Conservation (phyloP, 2,329 filamentous ascomycete genomes). For the Trichoderma sp. region DNA sequence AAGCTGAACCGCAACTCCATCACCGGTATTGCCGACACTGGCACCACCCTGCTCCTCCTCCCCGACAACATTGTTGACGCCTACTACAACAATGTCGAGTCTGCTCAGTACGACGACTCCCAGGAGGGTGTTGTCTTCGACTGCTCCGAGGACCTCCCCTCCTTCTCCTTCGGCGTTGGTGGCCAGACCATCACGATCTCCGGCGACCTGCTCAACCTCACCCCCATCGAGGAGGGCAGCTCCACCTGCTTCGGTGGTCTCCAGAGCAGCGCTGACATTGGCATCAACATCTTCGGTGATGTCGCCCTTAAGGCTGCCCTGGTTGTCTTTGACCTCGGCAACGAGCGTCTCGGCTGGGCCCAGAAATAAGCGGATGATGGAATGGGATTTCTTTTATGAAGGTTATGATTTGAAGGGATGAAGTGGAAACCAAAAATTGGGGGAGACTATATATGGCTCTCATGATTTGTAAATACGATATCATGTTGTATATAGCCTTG, state of each 20-base stretch:
- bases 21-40: constrained; percentile 56
- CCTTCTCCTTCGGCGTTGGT: constrained; percentile 57
- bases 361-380: constrained; percentile 21
- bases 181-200: constrained; percentile 56
- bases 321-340: constrained; percentile 57
- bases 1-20: constrained; percentile 40
- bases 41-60: constrained; percentile 64
- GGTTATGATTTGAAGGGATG: not conserved
- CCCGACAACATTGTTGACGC: constrained; percentile 51
- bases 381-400: not conserved
- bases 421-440: not conserved
- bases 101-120: constrained; percentile 35
- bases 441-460: not conserved
- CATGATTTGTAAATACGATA: not conserved
- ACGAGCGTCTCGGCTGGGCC: constrained; percentile 49
- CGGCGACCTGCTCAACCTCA: constrained; percentile 55
- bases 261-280: constrained; percentile 52
- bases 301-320: constrained; percentile 62
- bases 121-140: constrained; percentile 48
- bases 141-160: constrained; percentile 47
- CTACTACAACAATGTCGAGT: constrained; percentile 49
- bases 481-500: constrained; percentile 11
- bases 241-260: constrained; percentile 66
- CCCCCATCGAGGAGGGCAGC: constrained; percentile 37
- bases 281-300: constrained; percentile 61